Conservation (phyloP, 108 stramenopile genomes). For the Nitzschia putrida region DNA sequence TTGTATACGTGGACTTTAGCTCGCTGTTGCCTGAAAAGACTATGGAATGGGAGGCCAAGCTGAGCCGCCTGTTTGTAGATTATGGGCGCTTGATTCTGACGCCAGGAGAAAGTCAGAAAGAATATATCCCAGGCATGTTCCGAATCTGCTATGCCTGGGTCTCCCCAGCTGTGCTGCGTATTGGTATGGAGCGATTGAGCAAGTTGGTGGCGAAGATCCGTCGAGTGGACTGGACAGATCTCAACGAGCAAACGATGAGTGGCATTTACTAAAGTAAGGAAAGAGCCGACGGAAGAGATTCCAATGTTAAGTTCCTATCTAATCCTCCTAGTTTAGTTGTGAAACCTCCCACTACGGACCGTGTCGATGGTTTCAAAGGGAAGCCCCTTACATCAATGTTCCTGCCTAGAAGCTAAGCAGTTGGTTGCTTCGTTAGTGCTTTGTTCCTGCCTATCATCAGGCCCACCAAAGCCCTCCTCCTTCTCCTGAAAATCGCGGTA, state of each 20-base stretch:
- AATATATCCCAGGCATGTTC: conserved; percentile 82
- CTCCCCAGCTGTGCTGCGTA: conserved; percentile 63
- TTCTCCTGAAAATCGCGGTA: too few species aligned
- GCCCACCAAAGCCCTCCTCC: too few species aligned
- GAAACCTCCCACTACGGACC: too few species aligned
- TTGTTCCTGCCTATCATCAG: too few species aligned
- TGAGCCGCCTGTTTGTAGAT: conserved; percentile 60
- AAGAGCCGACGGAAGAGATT: too few species aligned
- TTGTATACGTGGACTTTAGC: conserved; percentile 88
- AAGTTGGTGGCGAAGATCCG: conserved; percentile 70
- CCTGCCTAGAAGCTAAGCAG: background rate
- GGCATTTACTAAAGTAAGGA: conserved; percentile 38
- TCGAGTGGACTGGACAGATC: conserved; percentile 72
- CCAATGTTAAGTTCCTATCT: too few species aligned
- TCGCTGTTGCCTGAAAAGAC: conserved; percentile 70
- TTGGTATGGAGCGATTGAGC: conserved; percentile 82
- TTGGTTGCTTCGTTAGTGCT: too few species aligned
- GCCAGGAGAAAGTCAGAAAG: conserved; percentile 75
- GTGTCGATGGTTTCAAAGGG: too few species aligned
- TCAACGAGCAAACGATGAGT: conserved; percentile 55
- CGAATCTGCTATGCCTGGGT: conserved; percentile 88
- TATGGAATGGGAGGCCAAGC: conserved; percentile 68
- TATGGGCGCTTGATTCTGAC: conserved; percentile 81
- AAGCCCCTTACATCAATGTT: too few species aligned
- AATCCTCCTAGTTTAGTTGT: too few species aligned